Evolutionary conservation across 1,284 basidiomycete genomes (phyloP).

Genomic region (Ganoderma resinaceum): DNA sequence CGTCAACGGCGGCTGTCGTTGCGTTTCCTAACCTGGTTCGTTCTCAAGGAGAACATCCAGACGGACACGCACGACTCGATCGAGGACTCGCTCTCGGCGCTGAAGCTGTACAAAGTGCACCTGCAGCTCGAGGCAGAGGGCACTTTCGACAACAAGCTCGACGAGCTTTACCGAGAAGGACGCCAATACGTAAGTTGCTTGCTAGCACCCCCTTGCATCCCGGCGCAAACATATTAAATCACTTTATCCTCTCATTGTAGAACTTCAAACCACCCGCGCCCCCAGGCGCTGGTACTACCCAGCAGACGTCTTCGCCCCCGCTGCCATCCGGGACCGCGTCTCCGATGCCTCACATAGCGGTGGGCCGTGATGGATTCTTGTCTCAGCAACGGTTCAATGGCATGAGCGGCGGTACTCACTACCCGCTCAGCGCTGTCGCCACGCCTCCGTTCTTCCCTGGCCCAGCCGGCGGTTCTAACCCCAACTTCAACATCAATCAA

Average conservation of each 20-base stretch:
- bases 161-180: slow-evolving; percentile 80
- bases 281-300: slow-evolving; percentile 11
- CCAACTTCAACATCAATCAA: slow-evolving; percentile 21
- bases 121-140: slow-evolving; percentile 80
- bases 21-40: slow-evolving; percentile 94
- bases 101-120: slow-evolving; percentile 89
- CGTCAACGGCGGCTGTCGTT: slow-evolving; percentile 90
- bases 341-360: slow-evolving; percentile 26
- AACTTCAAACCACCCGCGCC: slow-evolving; percentile 33
- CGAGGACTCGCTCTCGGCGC: slow-evolving; percentile 91
- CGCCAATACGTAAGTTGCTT: slow-evolving; percentile 65
- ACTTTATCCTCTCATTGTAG: slow-evolving; percentile 10
- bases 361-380: slow-evolving; percentile 27
- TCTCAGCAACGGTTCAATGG: slow-evolving; percentile 16
- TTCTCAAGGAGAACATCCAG: slow-evolving; percentile 92
- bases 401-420: slow-evolving; percentile 16
- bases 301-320: slow-evolving; percentile 18
- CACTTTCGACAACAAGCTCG: slow-evolving; percentile 88
- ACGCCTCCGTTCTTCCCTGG: slow-evolving; percentile 27
- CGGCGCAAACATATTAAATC: not conserved
- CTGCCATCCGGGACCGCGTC: slow-evolving; percentile 15
- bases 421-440: slow-evolving; percentile 25
- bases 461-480: not conserved
- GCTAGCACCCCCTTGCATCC: not conserved
- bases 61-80: slow-evolving; percentile 96